Evolutionary conservation across 1,284 basidiomycete genomes (phyloP).

Genomic region (Phylloporus sp.): DNA sequence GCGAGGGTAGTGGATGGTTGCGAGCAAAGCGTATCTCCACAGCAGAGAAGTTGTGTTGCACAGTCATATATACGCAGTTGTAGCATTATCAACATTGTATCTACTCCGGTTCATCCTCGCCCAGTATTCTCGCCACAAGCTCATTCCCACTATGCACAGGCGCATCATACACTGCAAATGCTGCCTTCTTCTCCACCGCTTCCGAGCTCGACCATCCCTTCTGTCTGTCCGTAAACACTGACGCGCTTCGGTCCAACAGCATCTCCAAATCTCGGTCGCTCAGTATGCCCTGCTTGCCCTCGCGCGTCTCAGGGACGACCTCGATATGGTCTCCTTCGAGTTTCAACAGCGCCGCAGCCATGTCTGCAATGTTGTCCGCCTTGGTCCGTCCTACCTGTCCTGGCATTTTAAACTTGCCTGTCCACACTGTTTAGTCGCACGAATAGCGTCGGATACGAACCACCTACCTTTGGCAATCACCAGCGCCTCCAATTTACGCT

Average conservation of each 20-base stretch:
- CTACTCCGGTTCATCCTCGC: conserved; percentile 50
- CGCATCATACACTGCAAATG: conserved; percentile 87
- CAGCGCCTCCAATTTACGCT: conserved; percentile 89
- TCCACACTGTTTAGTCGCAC: too few relatives aligned
- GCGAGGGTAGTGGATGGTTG: too few relatives aligned
- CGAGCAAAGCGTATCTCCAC: too few relatives aligned
- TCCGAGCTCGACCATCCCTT: conserved; percentile 75
- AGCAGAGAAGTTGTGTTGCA: too few relatives aligned
- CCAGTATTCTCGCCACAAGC: conserved; percentile 75
- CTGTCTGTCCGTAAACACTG: conserved; percentile 79
- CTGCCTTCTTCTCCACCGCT: conserved; percentile 53
- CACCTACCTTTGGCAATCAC: conserved; percentile 88
- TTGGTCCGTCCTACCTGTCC: conserved; percentile 51
- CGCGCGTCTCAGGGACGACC: conserved; percentile 77
- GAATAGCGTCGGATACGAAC: neutral
- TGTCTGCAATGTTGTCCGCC: conserved; percentile 76
- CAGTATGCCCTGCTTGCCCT: conserved; percentile 75
- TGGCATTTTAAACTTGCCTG: conserved; percentile 84
- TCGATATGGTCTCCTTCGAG: conserved; percentile 91
- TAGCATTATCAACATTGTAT: neutral
- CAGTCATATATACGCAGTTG: too few relatives aligned
- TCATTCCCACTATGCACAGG: conserved; percentile 75
- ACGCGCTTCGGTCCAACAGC: conserved; percentile 82
- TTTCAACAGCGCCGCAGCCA: conserved; percentile 81
- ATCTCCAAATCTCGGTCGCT: conserved; percentile 82